Percentiles rank a stretch among this genome's conserved stretches.
Conservation (phyloP, 441 rosid genomes). For the Kokia cookei region DNA sequence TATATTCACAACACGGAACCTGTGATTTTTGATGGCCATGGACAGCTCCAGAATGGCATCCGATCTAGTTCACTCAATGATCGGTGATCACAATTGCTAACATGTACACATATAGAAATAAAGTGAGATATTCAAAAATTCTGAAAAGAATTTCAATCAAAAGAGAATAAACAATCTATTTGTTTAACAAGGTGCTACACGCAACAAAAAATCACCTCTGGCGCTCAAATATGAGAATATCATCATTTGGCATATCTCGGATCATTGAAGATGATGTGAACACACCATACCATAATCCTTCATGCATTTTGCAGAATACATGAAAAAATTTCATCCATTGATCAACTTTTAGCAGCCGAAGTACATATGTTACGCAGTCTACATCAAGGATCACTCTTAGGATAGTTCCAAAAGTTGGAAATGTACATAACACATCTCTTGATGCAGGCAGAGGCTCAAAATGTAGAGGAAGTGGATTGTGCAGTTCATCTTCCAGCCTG, state of each 20-base stretch:
- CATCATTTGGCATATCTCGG: constrained; percentile 32
- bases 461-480: constrained; percentile 43
- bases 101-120: not conserved
- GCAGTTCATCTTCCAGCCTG: constrained; percentile 48
- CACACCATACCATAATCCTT: constrained; percentile 63
- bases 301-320: constrained; percentile 49
- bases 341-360: constrained; percentile 40
- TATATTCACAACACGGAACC: constrained; percentile 32
- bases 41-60: constrained; percentile 61
- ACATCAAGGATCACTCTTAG: constrained; percentile 42
- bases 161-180: constrained; percentile 1
- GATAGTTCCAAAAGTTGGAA: constrained; percentile 77
- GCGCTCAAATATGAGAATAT: constrained; percentile 26
- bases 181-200: not conserved
- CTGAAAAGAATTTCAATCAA: not conserved
- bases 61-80: constrained; percentile 33
- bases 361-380: constrained; percentile 22
- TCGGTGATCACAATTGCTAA: constrained; percentile 51
- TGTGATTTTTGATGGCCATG: constrained; percentile 56
- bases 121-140: not conserved
- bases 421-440: constrained; percentile 46
- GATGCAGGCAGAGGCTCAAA: constrained; percentile 43
- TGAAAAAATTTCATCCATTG: constrained; percentile 59
- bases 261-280: constrained; percentile 43
- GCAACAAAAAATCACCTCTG: constrained; percentile 38